These are phyloP conservation scores for Stemphylium vesicarium DNA, from an alignment of 2,329 filamentous ascomycete species.

Conservation along the genomic window DNA sequence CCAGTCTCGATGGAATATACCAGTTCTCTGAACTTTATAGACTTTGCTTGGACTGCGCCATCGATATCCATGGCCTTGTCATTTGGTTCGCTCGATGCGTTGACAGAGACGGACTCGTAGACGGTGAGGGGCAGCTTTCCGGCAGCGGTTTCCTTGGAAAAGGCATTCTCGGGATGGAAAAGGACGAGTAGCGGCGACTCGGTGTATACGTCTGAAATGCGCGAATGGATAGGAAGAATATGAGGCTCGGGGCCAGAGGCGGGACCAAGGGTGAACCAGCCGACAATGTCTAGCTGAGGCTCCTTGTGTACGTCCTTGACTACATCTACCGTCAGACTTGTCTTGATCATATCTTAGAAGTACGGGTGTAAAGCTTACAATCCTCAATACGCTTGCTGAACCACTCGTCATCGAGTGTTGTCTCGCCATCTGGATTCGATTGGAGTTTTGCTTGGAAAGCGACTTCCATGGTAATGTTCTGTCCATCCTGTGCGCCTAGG, in stretches of 20 bases:
- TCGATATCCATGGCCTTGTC: constrained; percentile 65
- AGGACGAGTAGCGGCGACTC: constrained; percentile 87
- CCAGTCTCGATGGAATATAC: constrained; percentile 90
- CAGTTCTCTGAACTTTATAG: constrained; percentile 79
- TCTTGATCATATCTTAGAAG: background rate
- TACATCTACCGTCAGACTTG: constrained; percentile 48
- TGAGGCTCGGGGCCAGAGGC: constrained; percentile 71
- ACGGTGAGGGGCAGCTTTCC: constrained; percentile 88
- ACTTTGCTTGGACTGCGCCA: constrained; percentile 59
- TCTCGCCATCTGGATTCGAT: constrained; percentile 59
- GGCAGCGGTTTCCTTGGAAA: constrained; percentile 63
- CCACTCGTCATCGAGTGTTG: constrained; percentile 71
- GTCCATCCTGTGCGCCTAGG: constrained; percentile 89
- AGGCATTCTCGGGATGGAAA: constrained; percentile 73
- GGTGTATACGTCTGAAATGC: constrained; percentile 76
- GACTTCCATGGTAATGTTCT: constrained; percentile 89
- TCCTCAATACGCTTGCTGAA: constrained; percentile 82
- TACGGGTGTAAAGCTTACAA: constrained; percentile 63
- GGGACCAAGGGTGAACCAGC: constrained; percentile 86
- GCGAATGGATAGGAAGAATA: constrained; percentile 76
- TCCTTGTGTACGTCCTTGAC: constrained; percentile 89
- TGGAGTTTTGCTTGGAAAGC: constrained; percentile 78
- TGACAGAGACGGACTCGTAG: constrained; percentile 74
- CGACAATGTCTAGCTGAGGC: constrained; percentile 79
- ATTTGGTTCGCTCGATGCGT: constrained; percentile 38